Base-by-base conservation (phyloP, 192 early-diverging fungal genomes). In the Rhizoclosmatium globosum region DNA sequence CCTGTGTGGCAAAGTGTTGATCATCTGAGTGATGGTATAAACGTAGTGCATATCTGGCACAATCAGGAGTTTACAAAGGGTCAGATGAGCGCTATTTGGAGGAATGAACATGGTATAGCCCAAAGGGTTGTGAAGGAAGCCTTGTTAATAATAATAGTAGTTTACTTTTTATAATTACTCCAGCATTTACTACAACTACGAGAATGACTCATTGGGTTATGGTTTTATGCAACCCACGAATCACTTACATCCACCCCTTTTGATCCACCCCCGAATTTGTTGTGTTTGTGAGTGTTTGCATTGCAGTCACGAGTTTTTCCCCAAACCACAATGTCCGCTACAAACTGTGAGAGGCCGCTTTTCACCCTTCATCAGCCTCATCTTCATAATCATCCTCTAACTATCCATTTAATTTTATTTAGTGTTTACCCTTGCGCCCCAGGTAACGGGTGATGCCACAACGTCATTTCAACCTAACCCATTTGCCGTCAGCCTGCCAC, bases 401-500 rank as follows among this genome's bases (percentile, higher is more conserved):
- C 6, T 0, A 62, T 39, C 21, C 60, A 4, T 62, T 68, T 43
- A 11, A 4, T 64, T 23, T 64, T 23, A 41, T 43, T 13, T 45
- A 74, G 72, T 74, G 57, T 48, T 42, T 47, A 62, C 72, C 9
- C 4, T 74, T 17, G 72, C 72, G 31, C 72, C 72, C 7, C 72
- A 74, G 72, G 72, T 74, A 23, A 7, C 68, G 42, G 2, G 2
- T 3, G 3, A 58, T 2, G 31, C 2, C 21, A 4, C 62, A 15
- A 17, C 15, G 19, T 64, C 62, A 21, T 53, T 53, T 53, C 50
- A 53, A 7, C 17, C 9, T 13, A 7, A 53, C 6, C 50, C 50
- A 68, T 57, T 59, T n/a, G 38, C 7, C 23, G 19, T 11, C 81
- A 92, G 56, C 97, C 97, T 43, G 72, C 82, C 41, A 95, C 96